phyloP scores from a whole-genome alignment of 1,284 basidiomycete species.

The Trichosporon sp. region DNA sequence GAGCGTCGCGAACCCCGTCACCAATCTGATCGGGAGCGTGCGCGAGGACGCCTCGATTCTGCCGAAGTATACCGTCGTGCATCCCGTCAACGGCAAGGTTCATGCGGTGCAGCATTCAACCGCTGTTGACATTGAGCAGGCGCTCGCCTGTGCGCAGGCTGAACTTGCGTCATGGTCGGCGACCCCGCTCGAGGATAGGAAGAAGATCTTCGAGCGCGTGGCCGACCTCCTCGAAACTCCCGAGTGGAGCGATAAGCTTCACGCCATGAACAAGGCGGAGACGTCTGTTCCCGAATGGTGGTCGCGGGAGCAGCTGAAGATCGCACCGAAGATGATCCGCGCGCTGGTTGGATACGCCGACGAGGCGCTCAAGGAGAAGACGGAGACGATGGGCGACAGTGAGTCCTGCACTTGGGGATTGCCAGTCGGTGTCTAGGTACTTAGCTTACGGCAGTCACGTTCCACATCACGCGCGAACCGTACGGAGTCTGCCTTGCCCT shows the following conservation, averaged over 20 bases:
- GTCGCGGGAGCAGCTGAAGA: constrained; percentile 29
- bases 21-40: constrained; percentile 18
- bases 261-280: constrained; percentile 30
- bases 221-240: constrained; percentile 24
- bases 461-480: constrained; percentile 32
- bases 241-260: constrained; percentile 27
- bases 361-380: constrained; percentile 30
- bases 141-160: constrained; percentile 21
- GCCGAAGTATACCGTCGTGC: constrained; percentile 27
- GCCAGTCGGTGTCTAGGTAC: too few relatives aligned
- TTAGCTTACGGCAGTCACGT: constrained; percentile 16
- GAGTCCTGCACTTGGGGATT: constrained; percentile 2
- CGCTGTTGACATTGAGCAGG: constrained; percentile 22
- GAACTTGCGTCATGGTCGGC: constrained; percentile 25
- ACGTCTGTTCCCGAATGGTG: constrained; percentile 29
- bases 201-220: constrained; percentile 24
- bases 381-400: constrained; percentile 21
- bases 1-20: background rate
- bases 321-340: background rate
- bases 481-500: constrained; percentile 40
- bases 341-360: constrained; percentile 25
- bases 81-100: constrained; percentile 27
- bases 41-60: background rate
- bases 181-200: constrained; percentile 26
- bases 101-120: constrained; percentile 27